Evolutionary conservation across 2,329 filamentous ascomycete genomes (phyloP), one percentile per base, ranked within the genome.

Genomic region (Clonostachys rosea): DNA sequence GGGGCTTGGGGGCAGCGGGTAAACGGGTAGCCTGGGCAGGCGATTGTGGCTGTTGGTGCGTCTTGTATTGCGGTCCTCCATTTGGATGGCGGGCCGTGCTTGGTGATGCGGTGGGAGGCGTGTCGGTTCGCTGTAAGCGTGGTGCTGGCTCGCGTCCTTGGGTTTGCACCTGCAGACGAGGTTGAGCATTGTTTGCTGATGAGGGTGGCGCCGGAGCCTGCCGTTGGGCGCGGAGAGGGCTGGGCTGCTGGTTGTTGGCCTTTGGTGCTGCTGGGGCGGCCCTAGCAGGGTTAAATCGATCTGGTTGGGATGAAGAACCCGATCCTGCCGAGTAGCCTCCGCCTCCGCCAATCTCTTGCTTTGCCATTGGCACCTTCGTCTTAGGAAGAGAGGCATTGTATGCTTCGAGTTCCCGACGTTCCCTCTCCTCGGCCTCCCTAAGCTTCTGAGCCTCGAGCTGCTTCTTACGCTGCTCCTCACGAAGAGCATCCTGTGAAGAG

Each of bases 321-420:
- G 50, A 41, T 49, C 50, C 24, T 12, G 71, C 65, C 49, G 74
- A 74, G 41, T 74, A 70, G 51, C 76, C 74, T 37, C 81, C 76
- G 51, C 82, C 87, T 34, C 85, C 84, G 48, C 89, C 89, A 55
- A 97, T 71, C 65, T 97, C 94, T 67, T 96, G 91, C 64, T 97
- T 89, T 34, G 91, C 91, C 54, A 94, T 60, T 3, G 89, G 89
- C 11, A 84, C 71, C 62, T 89, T 89, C 52, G 79, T 84, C 73
- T 95, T 87, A 34, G 91, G 92, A 50, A 96, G 71, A 20, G 89
- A 90, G 35, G 89, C 87, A 65, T 97, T 96, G 67, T 96, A 96
- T 16, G 84, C 89, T 61, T 94, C 91, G 56, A 89, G 75, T 45
- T 96, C 90, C 54, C 86, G 81, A 47, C 88, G 79, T 46, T 79